Evolutionary conservation across 192 early-diverging fungal species (phyloP).

Genomic region (Mortierella antarctica): DNA sequence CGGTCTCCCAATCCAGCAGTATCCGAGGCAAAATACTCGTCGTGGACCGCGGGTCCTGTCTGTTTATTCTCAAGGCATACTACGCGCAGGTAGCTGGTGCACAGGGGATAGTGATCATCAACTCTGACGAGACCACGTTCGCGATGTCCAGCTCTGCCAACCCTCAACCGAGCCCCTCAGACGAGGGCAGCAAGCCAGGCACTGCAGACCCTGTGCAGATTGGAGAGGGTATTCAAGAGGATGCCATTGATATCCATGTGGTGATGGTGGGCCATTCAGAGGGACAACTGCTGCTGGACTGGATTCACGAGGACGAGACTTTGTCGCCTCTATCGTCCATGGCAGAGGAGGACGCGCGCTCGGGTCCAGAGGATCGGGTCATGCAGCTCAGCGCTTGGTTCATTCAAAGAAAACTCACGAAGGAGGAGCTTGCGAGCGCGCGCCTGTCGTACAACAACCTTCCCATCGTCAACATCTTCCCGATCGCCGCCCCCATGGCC

Average conservation of each 20-base stretch:
- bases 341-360: background rate
- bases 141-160: slow-evolving; percentile 26
- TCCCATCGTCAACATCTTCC: slow-evolving; percentile 35
- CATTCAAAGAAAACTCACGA: slow-evolving; percentile 30
- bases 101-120: slow-evolving; percentile 47
- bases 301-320: slow-evolving; percentile 21
- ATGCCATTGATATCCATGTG: slow-evolving; percentile 45
- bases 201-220: background rate
- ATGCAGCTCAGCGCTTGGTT: slow-evolving; percentile 9
- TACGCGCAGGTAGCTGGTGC: slow-evolving; percentile 60
- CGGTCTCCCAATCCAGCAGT: slow-evolving; percentile 12
- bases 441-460: slow-evolving; percentile 39
- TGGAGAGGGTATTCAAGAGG: slow-evolving; percentile 27
- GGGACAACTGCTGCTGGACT: slow-evolving; percentile 20
- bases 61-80: slow-evolving; percentile 57
- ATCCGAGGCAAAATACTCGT: slow-evolving; percentile 53
- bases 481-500: slow-evolving; percentile 17
- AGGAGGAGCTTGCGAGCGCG: slow-evolving; percentile 26
- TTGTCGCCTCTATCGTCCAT: background rate
- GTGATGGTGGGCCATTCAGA: slow-evolving; percentile 36
- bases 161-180: background rate
- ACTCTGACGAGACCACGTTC: slow-evolving; percentile 45
- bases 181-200: background rate
- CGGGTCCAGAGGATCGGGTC: background rate
- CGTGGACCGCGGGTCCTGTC: slow-evolving; percentile 55